Evolutionary conservation across 306 rosid species (phyloP).

Genomic region (Oemleria cerasiformis): DNA sequence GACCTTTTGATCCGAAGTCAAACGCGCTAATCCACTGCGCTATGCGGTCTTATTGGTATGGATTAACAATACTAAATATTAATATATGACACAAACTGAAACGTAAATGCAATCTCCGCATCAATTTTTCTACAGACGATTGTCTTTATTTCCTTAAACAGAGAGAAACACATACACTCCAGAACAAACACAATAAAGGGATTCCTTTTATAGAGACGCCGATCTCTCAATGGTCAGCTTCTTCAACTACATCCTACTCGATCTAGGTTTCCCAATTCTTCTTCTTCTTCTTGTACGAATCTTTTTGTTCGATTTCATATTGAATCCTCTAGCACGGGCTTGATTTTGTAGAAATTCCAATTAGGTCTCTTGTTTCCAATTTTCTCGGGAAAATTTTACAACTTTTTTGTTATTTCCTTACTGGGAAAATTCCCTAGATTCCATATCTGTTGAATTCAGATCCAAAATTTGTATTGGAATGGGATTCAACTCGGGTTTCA

Average conservation of each 20-base stretch:
- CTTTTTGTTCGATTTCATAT: neutral
- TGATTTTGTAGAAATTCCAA: neutral
- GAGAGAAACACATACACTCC: neutral
- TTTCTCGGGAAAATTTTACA: neutral
- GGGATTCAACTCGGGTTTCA: conserved; percentile 18
- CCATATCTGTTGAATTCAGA: conserved; percentile 30
- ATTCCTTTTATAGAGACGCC: neutral
- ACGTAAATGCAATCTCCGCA: too few species aligned
- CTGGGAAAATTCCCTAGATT: neutral
- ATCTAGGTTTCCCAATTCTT: conserved; percentile 18
- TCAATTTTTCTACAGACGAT: neutral
- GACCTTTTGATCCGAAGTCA: conserved; percentile 66
- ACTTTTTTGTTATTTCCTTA: neutral
- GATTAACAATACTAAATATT: too few species aligned
- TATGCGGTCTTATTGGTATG: conserved; percentile 23
- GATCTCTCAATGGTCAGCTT: conserved; percentile 7
- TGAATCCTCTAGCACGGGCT: neutral
- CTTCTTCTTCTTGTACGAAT: neutral
- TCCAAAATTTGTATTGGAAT: conserved; percentile 29
- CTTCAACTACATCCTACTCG: neutral
- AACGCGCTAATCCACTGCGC: conserved; percentile 62
- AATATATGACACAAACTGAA: too few species aligned
- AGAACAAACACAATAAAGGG: neutral
- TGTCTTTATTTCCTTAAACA: neutral
- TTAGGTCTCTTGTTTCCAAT: neutral